Evolutionary conservation across 1,284 basidiomycete genomes (phyloP).

Genomic region (Ustilago crameri): DNA sequence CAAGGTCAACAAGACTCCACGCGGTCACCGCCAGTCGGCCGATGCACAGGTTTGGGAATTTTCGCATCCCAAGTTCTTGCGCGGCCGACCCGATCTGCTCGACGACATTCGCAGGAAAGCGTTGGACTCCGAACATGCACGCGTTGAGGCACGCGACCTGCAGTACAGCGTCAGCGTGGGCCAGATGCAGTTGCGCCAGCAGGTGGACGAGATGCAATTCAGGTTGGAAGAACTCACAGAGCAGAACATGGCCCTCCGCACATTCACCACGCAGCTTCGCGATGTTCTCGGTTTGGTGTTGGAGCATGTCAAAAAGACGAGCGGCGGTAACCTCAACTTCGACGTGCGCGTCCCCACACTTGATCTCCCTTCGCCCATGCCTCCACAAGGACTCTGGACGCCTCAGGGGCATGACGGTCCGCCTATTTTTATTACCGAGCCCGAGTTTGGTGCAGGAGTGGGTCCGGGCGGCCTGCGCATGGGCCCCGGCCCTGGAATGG

Average conservation of each 20-base stretch:
- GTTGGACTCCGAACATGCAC: slow-evolving; percentile 62
- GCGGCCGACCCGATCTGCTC: slow-evolving; percentile 81
- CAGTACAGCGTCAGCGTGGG: slow-evolving; percentile 60
- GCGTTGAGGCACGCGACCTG: slow-evolving; percentile 56
- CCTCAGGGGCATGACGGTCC: slow-evolving; percentile 56
- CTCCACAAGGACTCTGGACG: slow-evolving; percentile 45
- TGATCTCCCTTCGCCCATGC: slow-evolving; percentile 53
- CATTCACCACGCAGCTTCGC: slow-evolving; percentile 43
- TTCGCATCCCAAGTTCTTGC: slow-evolving; percentile 84
- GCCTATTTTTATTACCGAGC: slow-evolving; percentile 60
- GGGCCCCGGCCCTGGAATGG: slow-evolving; percentile 15
- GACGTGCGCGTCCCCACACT: slow-evolving; percentile 48
- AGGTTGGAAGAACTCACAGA: slow-evolving; percentile 55
- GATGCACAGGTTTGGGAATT: slow-evolving; percentile 89
- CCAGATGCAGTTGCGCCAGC: slow-evolving; percentile 59
- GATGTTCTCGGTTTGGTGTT: slow-evolving; percentile 48
- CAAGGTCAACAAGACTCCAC: slow-evolving; percentile 76
- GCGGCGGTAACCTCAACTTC: slow-evolving; percentile 53
- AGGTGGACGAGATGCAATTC: slow-evolving; percentile 60
- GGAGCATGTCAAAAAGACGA: slow-evolving; percentile 54
- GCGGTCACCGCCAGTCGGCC: slow-evolving; percentile 78
- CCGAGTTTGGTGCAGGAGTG: slow-evolving; percentile 38
- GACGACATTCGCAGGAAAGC: slow-evolving; percentile 88
- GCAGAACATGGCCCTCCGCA: slow-evolving; percentile 53
- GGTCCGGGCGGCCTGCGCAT: slow-evolving; percentile 28